Conservation (phyloP, 768 basidiomycete genomes). For the Paxillus rubicundulus region DNA sequence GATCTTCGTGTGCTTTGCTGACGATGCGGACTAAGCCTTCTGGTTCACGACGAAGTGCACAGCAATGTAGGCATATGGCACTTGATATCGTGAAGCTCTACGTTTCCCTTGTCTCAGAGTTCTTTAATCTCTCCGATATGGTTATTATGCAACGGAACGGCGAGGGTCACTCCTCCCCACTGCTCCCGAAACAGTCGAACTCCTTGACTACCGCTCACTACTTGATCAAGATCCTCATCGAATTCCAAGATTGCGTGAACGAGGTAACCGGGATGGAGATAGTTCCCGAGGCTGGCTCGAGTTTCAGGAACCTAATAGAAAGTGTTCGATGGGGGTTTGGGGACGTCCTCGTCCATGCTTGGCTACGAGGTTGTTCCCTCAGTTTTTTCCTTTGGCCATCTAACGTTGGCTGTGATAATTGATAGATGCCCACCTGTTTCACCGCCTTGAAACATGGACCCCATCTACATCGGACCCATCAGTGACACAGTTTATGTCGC, state of each 20-base stretch:
- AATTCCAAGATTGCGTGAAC: slow-evolving; percentile 82
- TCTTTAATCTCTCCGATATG: slow-evolving; percentile 81
- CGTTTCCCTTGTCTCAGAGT: slow-evolving; percentile 78
- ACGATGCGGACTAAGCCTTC: slow-evolving; percentile 26
- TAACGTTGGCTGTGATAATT: slow-evolving; percentile 5
- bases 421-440: slow-evolving; percentile 79
- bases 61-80: slow-evolving; percentile 84
- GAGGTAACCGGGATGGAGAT: slow-evolving; percentile 83
- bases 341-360: slow-evolving; percentile 72
- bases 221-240: slow-evolving; percentile 74
- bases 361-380: slow-evolving; percentile 70
- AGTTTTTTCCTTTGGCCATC: background rate
- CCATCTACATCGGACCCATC: slow-evolving; percentile 58
- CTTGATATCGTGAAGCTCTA: slow-evolving; percentile 85
- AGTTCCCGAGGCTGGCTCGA: slow-evolving; percentile 65
- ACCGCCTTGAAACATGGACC: slow-evolving; percentile 85
- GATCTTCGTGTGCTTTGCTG: background rate
- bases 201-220: slow-evolving; percentile 82
- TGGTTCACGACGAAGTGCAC: slow-evolving; percentile 70
- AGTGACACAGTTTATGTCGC: slow-evolving; percentile 71
- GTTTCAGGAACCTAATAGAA: slow-evolving; percentile 72
- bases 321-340: slow-evolving; percentile 86
- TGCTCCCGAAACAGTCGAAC: slow-evolving; percentile 74
- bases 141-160: slow-evolving; percentile 54
- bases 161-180: slow-evolving; percentile 41